phyloP scores from a whole-genome alignment of 2,329 filamentous ascomycete genomes.

The Monilinia polystroma region DNA sequence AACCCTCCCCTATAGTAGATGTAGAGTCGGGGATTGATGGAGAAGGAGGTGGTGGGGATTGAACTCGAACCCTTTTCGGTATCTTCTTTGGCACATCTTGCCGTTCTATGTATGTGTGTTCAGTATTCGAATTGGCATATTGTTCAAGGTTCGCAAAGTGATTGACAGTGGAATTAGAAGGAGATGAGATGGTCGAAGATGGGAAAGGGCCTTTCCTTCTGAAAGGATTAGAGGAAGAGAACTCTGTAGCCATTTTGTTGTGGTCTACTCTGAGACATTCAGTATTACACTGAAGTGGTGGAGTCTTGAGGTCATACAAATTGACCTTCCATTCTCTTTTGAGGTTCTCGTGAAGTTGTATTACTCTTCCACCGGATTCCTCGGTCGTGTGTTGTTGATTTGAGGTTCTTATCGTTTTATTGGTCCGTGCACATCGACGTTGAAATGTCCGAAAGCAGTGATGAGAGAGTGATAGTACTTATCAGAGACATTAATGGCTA shows the following conservation, averaged over 20 bases:
- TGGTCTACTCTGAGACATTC: constrained; percentile 23
- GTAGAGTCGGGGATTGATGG: constrained; percentile 52
- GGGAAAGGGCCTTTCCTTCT: constrained; percentile 34
- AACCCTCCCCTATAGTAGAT: constrained; percentile 37
- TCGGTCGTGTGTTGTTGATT: constrained; percentile 22
- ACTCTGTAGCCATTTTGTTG: constrained; percentile 36
- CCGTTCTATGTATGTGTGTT: constrained; percentile 22
- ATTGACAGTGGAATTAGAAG: constrained; percentile 25
- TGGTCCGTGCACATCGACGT: constrained; percentile 9
- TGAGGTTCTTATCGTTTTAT: background rate
- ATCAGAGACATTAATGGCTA: too few relatives aligned
- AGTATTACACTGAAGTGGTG: constrained; percentile 24
- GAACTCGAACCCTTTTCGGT: constrained; percentile 64
- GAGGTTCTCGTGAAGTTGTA: constrained; percentile 15
- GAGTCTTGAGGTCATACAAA: constrained; percentile 19
- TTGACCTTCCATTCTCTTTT: constrained; percentile 16
- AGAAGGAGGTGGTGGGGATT: constrained; percentile 60
- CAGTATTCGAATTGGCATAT: constrained; percentile 23
- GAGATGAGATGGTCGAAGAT: constrained; percentile 24
- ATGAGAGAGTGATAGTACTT: too few relatives aligned
- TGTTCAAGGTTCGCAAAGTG: constrained; percentile 22
- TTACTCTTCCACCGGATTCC: constrained; percentile 19
- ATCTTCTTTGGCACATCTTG: constrained; percentile 33
- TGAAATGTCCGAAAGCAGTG: background rate
- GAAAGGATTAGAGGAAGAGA: constrained; percentile 41